Base-by-base conservation (phyloP, 108 stramenopile genomes). In the Seminavis robusta region DNA sequence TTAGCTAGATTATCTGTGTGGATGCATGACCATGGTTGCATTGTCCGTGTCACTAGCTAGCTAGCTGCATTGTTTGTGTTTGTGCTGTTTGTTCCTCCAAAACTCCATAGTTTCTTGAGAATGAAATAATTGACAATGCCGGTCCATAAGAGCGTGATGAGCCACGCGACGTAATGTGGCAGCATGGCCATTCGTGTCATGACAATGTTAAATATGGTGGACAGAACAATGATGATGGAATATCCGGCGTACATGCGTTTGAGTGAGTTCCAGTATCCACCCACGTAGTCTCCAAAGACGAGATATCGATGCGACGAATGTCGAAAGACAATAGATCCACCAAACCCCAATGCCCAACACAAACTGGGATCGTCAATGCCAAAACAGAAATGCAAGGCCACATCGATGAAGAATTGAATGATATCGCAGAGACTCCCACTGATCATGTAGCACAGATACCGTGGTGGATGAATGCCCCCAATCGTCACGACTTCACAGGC, bases 81-180 rank as follows among this genome's bases (percentile, higher is more conserved):
- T n/a, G n/a, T n/a, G n/a, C n/a, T n/a, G n/a, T n/a, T n/a, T n/a
- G n/a, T n/a, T n/a, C 72, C 72, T 33, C 78, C 82, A 50, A 77
- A 69, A 39, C 53, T 62, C 84, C 84, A 86, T 5, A 81, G 17
- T 23, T 59, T 54, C 56, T 86, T 86, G 28, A 86, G 36, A 52
- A 86, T 79, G 47, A 86, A 82, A 39, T 77, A 86, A 49, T 86
- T 86, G 27, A 77, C 76, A 54, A 86, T 72, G 2, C 87, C 87
- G 9, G 83, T 88, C 82, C 81, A 83, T 5, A 84, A 27, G 39
- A 84, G 34, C 9, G 87, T 88, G 0, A 77, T 31, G 21, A 74
- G 33, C 80, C 80, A 88, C 6, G 80, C 83, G 15, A 76, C 43
- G 24, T 69, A 64, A 50, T 81, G 80, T 1, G 68, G 55, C 2